Conservation (phyloP, 768 basidiomycete species). For the Calocybe gangraenosa region DNA sequence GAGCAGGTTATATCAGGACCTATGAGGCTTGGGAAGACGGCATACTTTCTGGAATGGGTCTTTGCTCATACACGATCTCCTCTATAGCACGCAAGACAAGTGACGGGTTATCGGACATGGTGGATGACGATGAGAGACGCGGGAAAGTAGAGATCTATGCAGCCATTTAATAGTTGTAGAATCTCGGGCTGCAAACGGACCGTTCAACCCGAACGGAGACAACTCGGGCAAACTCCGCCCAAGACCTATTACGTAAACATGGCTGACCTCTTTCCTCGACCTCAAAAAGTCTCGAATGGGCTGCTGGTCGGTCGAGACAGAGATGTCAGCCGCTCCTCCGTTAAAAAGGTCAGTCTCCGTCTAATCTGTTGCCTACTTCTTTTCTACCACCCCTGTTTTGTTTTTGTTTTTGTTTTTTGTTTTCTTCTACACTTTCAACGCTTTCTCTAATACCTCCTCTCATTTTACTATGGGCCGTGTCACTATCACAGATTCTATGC, state of each 20-base stretch:
- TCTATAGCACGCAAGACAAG: constrained; percentile 73
- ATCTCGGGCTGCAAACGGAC: constrained; percentile 11
- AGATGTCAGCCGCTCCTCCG: constrained; percentile 8
- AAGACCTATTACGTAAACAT: constrained; percentile 4
- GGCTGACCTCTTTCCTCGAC: not conserved
- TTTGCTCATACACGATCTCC: constrained; percentile 65
- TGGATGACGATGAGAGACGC: constrained; percentile 12
- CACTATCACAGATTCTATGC: constrained; percentile 38
- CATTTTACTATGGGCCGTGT: constrained; percentile 34
- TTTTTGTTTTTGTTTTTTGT: constrained; percentile 8
- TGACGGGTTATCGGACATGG: constrained; percentile 73
- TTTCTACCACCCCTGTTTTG: constrained; percentile 12
- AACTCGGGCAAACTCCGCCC: constrained; percentile 7
- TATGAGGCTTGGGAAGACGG: not conserved
- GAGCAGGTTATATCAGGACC: constrained; percentile 2
- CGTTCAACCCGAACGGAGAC: constrained; percentile 13
- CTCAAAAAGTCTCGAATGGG: no score
- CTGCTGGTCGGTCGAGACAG: no score
- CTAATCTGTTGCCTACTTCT: constrained; percentile 2
- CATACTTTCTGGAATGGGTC: constrained; percentile 72
- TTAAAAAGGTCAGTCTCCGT: constrained; percentile 6
- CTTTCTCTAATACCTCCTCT: constrained; percentile 1
- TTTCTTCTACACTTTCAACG: constrained; percentile 14
- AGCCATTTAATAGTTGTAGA: no score
- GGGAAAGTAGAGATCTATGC: no score